A percentile compares a stretch with the other conserved stretches of the same genome.
These are phyloP conservation scores for Anisodus tanguticus DNA, from an alignment of 257 asterid species.

Conservation along the genomic window DNA sequence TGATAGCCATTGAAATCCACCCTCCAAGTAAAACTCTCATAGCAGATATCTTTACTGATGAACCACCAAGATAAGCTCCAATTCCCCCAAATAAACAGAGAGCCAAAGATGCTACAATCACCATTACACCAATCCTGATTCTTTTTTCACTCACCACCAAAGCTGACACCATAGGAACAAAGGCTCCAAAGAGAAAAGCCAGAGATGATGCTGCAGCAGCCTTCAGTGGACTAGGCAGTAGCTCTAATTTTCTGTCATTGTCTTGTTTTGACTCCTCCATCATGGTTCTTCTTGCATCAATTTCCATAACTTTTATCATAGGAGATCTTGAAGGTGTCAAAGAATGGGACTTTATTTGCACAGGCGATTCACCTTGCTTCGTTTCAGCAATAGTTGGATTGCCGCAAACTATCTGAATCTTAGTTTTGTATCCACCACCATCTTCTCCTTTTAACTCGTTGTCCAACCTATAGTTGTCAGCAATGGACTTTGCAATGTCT, in stretches of 20 bases:
- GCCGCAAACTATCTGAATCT: neutral
- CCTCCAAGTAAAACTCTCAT: slow-evolving; percentile 62
- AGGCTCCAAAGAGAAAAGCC: slow-evolving; percentile 59
- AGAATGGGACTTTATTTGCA: neutral
- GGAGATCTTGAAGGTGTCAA: slow-evolving; percentile 38
- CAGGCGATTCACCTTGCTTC: neutral
- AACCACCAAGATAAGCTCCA: slow-evolving; percentile 64
- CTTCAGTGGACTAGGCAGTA: slow-evolving; percentile 53
- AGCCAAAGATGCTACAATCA: slow-evolving; percentile 45
- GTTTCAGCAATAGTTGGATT: slow-evolving; percentile 11
- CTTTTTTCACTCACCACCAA: slow-evolving; percentile 35
- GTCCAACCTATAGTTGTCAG: neutral
- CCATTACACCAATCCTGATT: slow-evolving; percentile 43
- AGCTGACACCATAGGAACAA: slow-evolving; percentile 53
- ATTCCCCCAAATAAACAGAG: slow-evolving; percentile 51
- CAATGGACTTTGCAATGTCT: slow-evolving; percentile 47
- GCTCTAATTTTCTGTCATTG: slow-evolving; percentile 24
- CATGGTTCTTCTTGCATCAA: slow-evolving; percentile 27
- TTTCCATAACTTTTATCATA: slow-evolving; percentile 38
- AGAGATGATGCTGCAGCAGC: slow-evolving; percentile 59
- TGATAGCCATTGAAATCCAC: slow-evolving; percentile 66
- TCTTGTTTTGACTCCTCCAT: neutral
- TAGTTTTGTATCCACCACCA: slow-evolving; percentile 10
- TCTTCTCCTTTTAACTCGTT: neutral
- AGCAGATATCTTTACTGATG: slow-evolving; percentile 54